These are phyloP conservation scores for Dalbergia cultrata DNA, from an alignment of 306 rosid species.

Conservation along the genomic window DNA sequence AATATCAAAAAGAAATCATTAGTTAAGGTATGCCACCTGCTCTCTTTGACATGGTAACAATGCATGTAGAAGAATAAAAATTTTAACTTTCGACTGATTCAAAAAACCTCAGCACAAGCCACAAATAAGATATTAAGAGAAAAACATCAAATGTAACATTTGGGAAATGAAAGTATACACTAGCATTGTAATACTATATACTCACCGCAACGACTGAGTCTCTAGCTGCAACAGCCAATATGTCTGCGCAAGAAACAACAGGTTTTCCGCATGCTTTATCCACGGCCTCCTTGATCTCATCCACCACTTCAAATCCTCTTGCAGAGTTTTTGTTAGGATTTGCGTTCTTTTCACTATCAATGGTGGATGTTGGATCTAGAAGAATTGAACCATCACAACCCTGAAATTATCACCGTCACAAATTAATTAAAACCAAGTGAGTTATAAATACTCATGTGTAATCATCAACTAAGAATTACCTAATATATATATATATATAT, in stretches of 20 bases:
- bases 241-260: constrained; percentile 62
- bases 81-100: neutral
- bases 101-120: neutral
- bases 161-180: neutral
- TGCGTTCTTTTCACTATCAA: constrained; percentile 57
- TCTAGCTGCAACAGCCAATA: constrained; percentile 54
- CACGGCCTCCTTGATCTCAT: constrained; percentile 48
- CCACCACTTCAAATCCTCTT: constrained; percentile 63
- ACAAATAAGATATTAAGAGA: no score
- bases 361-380: constrained; percentile 49
- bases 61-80: neutral
- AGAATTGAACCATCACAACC: constrained; percentile 65
- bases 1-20: neutral
- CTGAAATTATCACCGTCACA: constrained; percentile 29
- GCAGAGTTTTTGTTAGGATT: constrained; percentile 4
- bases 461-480: no score
- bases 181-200: neutral
- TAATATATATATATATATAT: no score
- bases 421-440: neutral
- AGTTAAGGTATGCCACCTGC: neutral
- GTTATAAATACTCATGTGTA: no score
- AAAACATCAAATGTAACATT: neutral
- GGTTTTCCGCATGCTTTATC: constrained; percentile 54
- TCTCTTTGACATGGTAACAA: neutral
- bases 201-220: constrained; percentile 53